phyloP scores from a whole-genome alignment of 2,329 filamentous ascomycete genomes.

The Lasiodiplodia theobromae region DNA sequence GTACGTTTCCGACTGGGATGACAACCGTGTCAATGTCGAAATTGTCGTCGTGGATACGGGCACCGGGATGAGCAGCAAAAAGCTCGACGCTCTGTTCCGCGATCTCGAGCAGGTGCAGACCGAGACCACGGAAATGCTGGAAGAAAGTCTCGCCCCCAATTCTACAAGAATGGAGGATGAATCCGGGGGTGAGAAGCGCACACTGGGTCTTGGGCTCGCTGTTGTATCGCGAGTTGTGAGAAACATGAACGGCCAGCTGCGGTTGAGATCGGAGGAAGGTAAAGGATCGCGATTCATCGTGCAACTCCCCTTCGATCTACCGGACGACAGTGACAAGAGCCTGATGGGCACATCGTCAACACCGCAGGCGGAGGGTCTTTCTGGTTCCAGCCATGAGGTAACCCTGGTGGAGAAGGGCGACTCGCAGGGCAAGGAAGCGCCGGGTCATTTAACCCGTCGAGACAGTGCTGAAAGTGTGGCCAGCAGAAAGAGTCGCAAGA shows the following conservation, averaged over 20 bases:
- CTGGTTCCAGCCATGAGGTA: slow-evolving; percentile 59
- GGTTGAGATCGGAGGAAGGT: slow-evolving; percentile 82
- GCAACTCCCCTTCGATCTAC: slow-evolving; percentile 76
- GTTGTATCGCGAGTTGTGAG: slow-evolving; percentile 84
- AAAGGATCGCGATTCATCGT: slow-evolving; percentile 85
- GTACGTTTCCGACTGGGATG: slow-evolving; percentile 63
- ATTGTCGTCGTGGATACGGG: slow-evolving; percentile 80
- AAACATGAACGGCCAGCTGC: slow-evolving; percentile 90
- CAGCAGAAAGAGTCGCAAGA: slow-evolving; percentile 61
- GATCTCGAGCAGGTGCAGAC: slow-evolving; percentile 71
- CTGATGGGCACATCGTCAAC: slow-evolving; percentile 32
- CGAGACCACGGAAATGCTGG: slow-evolving; percentile 45
- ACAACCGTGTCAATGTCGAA: slow-evolving; percentile 70
- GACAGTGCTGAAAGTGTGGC: slow-evolving; percentile 53
- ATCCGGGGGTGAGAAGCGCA: slow-evolving; percentile 50
- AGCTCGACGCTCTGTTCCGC: slow-evolving; percentile 66
- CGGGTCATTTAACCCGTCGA: slow-evolving; percentile 31
- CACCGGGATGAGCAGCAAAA: slow-evolving; percentile 64
- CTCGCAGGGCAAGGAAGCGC: background rate
- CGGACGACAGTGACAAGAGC: slow-evolving; percentile 43
- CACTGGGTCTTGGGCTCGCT: slow-evolving; percentile 82
- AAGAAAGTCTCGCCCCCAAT: slow-evolving; percentile 43
- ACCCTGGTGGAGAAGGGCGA: slow-evolving; percentile 60
- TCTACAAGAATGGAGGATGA: slow-evolving; percentile 40
- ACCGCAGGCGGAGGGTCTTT: slow-evolving; percentile 35